phyloP scores from a whole-genome alignment of 179 eudicot genomes.

The Drosera spatulata region DNA sequence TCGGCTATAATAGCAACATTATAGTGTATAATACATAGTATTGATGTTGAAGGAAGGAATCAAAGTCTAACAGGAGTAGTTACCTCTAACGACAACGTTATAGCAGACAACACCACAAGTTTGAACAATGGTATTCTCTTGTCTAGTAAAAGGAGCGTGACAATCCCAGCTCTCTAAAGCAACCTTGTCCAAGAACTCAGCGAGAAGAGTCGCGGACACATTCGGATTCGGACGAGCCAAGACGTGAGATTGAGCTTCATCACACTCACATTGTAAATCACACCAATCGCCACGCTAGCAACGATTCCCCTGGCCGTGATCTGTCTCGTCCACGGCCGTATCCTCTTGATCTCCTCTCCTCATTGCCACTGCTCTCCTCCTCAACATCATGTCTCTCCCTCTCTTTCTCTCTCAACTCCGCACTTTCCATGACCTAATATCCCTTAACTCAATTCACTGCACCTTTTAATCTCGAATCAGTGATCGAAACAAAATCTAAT shows the following conservation, averaged over 20 bases:
- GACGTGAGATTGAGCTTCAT: constrained; percentile 82
- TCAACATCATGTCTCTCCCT: constrained; percentile 2
- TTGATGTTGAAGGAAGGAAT: too few species aligned
- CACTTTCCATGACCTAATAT: constrained; percentile 4
- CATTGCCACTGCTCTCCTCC: background rate
- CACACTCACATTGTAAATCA: constrained; percentile 63
- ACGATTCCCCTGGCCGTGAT: constrained; percentile 69
- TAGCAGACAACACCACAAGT: constrained; percentile 97
- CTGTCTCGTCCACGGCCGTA: constrained; percentile 66
- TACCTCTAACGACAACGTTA: constrained; percentile 83
- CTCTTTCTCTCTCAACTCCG: constrained; percentile 2
- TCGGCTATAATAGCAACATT: too few species aligned
- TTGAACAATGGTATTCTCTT: constrained; percentile 81
- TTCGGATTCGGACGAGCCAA: constrained; percentile 78
- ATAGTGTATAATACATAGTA: too few species aligned
- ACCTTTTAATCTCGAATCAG: too few species aligned
- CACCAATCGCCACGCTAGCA: constrained; percentile 70
- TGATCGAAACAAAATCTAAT: too few species aligned
- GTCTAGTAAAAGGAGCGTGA: constrained; percentile 63
- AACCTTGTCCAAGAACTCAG: constrained; percentile 57
- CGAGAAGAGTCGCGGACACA: constrained; percentile 90
- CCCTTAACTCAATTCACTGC: too few species aligned
- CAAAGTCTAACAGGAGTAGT: too few species aligned
- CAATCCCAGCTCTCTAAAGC: constrained; percentile 44
- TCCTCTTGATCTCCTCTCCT: constrained; percentile 18